Conservation (phyloP, 768 basidiomycete genomes). For the Mycena venus region DNA sequence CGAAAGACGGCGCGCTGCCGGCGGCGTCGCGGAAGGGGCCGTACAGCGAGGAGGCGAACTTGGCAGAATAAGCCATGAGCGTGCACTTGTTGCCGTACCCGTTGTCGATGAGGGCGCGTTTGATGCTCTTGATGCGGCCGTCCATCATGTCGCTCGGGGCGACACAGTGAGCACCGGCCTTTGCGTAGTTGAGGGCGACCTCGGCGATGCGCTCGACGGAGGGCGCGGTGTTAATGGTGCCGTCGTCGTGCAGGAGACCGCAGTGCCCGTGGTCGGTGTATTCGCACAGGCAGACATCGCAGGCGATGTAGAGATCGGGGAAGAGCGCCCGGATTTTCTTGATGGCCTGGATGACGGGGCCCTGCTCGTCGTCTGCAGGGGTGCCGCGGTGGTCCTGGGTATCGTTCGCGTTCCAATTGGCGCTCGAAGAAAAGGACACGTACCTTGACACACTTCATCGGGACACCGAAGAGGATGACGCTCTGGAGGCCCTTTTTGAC, state of each 20-base stretch:
- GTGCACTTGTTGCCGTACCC: constrained; percentile 91
- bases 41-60: constrained; percentile 95
- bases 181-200: constrained; percentile 92
- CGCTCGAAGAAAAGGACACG: background rate
- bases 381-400: constrained; percentile 85
- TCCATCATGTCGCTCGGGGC: constrained; percentile 99
- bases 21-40: constrained; percentile 99
- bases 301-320: constrained; percentile 89
- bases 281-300: constrained; percentile 99
- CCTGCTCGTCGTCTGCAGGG: constrained; percentile 89
- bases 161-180: constrained; percentile 97
- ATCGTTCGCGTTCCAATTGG: background rate
- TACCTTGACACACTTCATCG: constrained; percentile 84
- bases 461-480: constrained; percentile 96
- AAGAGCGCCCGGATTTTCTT: constrained; percentile 80
- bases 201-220: constrained; percentile 92
- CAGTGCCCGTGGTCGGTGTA: constrained; percentile 99
- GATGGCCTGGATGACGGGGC: constrained; percentile 96
- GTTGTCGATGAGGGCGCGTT: constrained; percentile 83
- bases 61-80: constrained; percentile 97
- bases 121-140: constrained; percentile 92
- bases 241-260: constrained; percentile 81
- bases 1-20: constrained; percentile 94
- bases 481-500: constrained; percentile 91
- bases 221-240: constrained; percentile 80